phyloP scores from a whole-genome alignment of 192 early-diverging fungal species.

The Lunasporangiospora selenospora region DNA sequence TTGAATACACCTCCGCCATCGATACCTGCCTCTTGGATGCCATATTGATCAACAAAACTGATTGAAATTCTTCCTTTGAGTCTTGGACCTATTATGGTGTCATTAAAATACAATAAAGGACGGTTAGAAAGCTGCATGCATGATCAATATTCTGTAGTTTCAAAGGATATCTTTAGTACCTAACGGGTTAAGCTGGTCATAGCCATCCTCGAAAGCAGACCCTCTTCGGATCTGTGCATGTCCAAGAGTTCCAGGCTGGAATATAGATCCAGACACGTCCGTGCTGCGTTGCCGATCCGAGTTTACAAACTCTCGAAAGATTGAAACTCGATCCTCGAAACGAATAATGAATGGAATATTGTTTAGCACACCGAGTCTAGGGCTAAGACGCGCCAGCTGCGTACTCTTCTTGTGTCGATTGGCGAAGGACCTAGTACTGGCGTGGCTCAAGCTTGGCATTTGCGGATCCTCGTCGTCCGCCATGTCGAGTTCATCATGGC shows the following conservation, averaged over 20 bases:
- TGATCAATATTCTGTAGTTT: no score
- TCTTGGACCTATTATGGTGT: constrained; percentile 52
- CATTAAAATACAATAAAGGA: no score
- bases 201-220: constrained; percentile 93
- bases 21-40: constrained; percentile 88
- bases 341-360: constrained; percentile 93
- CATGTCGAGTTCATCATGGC: constrained; percentile 38
- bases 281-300: constrained; percentile 63
- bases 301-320: constrained; percentile 82
- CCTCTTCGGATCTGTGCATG: constrained; percentile 71
- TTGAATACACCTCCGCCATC: constrained; percentile 99
- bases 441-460: no score
- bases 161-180: no score
- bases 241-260: constrained; percentile 15
- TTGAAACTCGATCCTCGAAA: constrained; percentile 85
- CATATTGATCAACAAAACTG: constrained; percentile 85
- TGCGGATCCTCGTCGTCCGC: no score
- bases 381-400: constrained; percentile 50
- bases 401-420: constrained; percentile 21
- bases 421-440: no score
- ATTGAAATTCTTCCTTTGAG: constrained; percentile 86
- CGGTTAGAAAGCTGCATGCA: no score
- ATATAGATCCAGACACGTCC: constrained; percentile 6
- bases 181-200: constrained; percentile 69
- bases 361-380: constrained; percentile 69